A percentile compares a stretch with the other conserved stretches of the same genome.
Conservation (phyloP, 1,284 basidiomycete genomes). For the Tilletia caries region DNA sequence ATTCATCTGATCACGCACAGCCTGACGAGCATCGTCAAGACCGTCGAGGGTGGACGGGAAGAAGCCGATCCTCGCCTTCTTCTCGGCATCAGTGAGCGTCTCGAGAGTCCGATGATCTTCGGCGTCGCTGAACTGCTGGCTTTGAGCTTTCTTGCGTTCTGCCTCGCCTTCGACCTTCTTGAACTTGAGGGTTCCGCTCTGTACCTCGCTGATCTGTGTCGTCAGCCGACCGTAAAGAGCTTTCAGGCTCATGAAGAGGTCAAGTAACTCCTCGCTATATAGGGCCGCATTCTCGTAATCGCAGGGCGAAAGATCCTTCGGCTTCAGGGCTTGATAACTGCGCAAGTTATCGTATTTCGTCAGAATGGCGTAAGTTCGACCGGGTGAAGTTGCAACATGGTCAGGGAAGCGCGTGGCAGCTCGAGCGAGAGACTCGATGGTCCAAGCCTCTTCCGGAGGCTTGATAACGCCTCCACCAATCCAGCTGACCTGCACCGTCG, state of each 20-base stretch:
- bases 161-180: constrained; percentile 8
- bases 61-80: constrained; percentile 5
- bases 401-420: constrained; percentile 14
- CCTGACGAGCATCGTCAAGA: constrained; percentile 4
- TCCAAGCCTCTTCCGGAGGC: constrained; percentile 15
- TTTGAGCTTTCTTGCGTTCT: neutral
- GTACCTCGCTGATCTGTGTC: neutral
- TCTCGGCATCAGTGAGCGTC: neutral
- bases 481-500: constrained; percentile 13
- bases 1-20: constrained; percentile 13
- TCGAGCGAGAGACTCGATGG: constrained; percentile 9
- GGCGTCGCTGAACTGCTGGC: neutral
- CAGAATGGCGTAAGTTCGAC: constrained; percentile 14
- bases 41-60: constrained; percentile 12
- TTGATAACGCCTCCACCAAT: constrained; percentile 13
- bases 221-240: constrained; percentile 10
- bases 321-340: constrained; percentile 14
- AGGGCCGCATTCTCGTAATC: constrained; percentile 11
- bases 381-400: constrained; percentile 7
- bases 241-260: constrained; percentile 15
- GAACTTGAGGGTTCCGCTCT: constrained; percentile 6
- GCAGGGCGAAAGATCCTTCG: neutral
- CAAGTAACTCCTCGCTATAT: constrained; percentile 13
- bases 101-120: neutral
- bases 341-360: constrained; percentile 13